phyloP scores from a whole-genome alignment of 768 basidiomycete species.

The Xerocomus spinulosus region DNA sequence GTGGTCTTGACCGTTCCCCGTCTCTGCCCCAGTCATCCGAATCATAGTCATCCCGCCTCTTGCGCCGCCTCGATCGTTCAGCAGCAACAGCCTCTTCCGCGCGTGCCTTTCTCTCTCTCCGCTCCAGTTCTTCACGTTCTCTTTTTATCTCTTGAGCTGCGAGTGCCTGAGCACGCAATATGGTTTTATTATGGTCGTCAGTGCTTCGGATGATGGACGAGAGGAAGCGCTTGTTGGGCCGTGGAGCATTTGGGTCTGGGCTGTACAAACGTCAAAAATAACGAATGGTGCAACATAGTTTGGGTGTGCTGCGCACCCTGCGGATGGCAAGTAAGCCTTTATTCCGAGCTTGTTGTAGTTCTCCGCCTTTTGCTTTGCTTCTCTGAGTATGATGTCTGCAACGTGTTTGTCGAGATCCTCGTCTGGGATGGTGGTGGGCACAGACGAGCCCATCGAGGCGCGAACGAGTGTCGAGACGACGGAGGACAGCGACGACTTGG shows the following conservation, averaged over 20 bases:
- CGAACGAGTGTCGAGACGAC: conserved; percentile 79
- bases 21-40: conserved; percentile 31
- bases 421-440: conserved; percentile 58
- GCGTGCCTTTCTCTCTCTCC: conserved; percentile 54
- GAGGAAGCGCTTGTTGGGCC: conserved; percentile 78
- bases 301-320: conserved; percentile 38
- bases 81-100: conserved; percentile 76
- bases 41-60: conserved; percentile 28
- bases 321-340: conserved; percentile 66
- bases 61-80: conserved; percentile 46
- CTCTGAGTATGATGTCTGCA: conserved; percentile 84
- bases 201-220: conserved; percentile 87
- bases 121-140: conserved; percentile 62
- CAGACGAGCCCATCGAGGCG: conserved; percentile 68
- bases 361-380: conserved; percentile 89
- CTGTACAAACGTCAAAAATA: conserved; percentile 31
- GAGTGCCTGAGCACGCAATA: conserved; percentile 66
- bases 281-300: not conserved
- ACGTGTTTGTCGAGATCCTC: conserved; percentile 90
- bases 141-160: conserved; percentile 71
- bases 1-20: conserved; percentile 43
- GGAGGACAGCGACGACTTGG: conserved; percentile 65
- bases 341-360: conserved; percentile 74
- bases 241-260: conserved; percentile 67
- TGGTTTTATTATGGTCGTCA: conserved; percentile 90